Conservation (phyloP, 257 asterid genomes). For the Lycium ferocissimum region DNA sequence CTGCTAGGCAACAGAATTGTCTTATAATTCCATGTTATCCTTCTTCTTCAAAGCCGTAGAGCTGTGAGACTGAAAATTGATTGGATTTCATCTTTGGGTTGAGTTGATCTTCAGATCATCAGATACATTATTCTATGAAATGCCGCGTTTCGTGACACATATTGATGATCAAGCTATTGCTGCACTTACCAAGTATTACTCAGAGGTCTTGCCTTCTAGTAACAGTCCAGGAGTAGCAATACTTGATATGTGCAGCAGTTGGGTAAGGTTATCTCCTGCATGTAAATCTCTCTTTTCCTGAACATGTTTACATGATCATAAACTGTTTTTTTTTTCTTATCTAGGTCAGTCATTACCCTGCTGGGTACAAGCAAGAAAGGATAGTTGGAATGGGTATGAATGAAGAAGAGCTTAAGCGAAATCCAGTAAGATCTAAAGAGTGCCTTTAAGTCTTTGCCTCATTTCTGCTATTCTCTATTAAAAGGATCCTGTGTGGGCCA, state of each 20-base stretch:
- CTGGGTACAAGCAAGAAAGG: slow-evolving; percentile 82
- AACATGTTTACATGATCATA: slow-evolving; percentile 7
- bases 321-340: slow-evolving; percentile 39
- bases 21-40: not conserved
- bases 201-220: slow-evolving; percentile 75
- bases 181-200: slow-evolving; percentile 83
- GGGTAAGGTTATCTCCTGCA: slow-evolving; percentile 59
- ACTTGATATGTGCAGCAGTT: slow-evolving; percentile 97
- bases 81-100: slow-evolving; percentile 13
- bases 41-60: not conserved
- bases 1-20: slow-evolving; percentile 6
- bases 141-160: slow-evolving; percentile 94
- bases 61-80: slow-evolving; percentile 20
- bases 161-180: slow-evolving; percentile 96
- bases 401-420: slow-evolving; percentile 84
- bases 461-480: slow-evolving; percentile 6
- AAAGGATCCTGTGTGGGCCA: not conserved
- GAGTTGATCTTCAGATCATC: slow-evolving; percentile 62
- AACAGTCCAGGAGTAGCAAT: slow-evolving; percentile 82
- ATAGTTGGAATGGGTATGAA: slow-evolving; percentile 94
- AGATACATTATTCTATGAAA: slow-evolving; percentile 79
- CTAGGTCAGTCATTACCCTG: slow-evolving; percentile 97
- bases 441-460: slow-evolving; percentile 5
- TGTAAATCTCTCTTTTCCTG: slow-evolving; percentile 17
- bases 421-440: slow-evolving; percentile 65